phyloP scores from a whole-genome alignment of 176 grass and related monocot genomes.

The Echinochloa phyllopogon region DNA sequence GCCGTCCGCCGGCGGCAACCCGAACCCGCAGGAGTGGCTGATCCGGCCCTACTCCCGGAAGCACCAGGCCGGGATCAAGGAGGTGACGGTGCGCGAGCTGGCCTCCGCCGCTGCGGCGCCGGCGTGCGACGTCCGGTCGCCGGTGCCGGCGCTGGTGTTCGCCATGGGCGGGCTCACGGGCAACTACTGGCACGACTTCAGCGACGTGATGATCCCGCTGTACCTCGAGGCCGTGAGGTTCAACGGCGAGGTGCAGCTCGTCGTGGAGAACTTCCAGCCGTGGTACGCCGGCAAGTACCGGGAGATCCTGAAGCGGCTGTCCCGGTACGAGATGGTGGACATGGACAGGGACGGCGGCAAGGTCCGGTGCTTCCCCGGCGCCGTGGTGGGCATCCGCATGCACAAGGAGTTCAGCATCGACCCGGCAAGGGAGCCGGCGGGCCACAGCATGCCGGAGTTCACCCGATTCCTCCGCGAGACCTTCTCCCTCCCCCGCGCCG shows the following conservation, averaged over 20 bases:
- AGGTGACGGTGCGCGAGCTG: constrained; percentile 63
- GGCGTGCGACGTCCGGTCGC: constrained; percentile 44
- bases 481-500: constrained; percentile 52
- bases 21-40: constrained; percentile 65
- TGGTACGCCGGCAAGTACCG: constrained; percentile 79
- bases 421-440: constrained; percentile 44
- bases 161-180: constrained; percentile 79
- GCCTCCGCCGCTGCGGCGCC: constrained; percentile 33
- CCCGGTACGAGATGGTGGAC: constrained; percentile 60
- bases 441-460: constrained; percentile 82
- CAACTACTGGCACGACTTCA: constrained; percentile 96
- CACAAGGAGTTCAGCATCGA: constrained; percentile 93
- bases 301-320: constrained; percentile 43
- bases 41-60: constrained; percentile 69
- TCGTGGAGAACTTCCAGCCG: constrained; percentile 61
- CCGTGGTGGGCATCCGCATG: constrained; percentile 65
- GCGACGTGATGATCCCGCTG: constrained; percentile 76
- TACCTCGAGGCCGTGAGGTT: constrained; percentile 61
- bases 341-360: constrained; percentile 67
- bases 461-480: constrained; percentile 73
- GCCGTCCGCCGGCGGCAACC: constrained; percentile 47
- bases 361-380: constrained; percentile 68
- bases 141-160: constrained; percentile 67
- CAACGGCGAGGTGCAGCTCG: constrained; percentile 69
- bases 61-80: constrained; percentile 53